A percentile compares a stretch with the other conserved stretches of the same genome.
Evolutionary conservation across 1,284 basidiomycete genomes (phyloP).

Genomic region (Ceratobasidium sp.): DNA sequence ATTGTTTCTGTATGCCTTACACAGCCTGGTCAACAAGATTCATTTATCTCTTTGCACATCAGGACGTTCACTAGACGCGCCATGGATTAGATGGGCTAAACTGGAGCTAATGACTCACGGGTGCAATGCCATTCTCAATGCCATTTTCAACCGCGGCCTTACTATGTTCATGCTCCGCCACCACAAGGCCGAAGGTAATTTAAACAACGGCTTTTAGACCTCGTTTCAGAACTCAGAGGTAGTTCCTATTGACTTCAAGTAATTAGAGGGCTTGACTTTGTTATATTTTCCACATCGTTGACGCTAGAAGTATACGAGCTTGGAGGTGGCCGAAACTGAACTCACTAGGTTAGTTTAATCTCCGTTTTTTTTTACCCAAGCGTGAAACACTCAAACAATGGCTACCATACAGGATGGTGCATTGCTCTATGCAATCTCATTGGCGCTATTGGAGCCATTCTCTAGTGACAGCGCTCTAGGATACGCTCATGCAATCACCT

Average conservation of each 20-base stretch:
- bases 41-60: no score
- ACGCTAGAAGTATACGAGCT: slow-evolving; percentile 70
- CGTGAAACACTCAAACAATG: neutral
- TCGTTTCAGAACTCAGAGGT: no score
- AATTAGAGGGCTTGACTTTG: slow-evolving; percentile 70
- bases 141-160: no score
- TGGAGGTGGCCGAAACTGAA: slow-evolving; percentile 64
- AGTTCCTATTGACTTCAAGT: slow-evolving; percentile 61
- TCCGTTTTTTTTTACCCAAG: neutral
- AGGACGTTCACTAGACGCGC: no score
- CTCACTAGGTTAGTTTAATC: slow-evolving; percentile 11
- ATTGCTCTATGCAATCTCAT: slow-evolving; percentile 70
- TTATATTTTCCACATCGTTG: slow-evolving; percentile 66
- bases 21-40: no score
- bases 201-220: no score
- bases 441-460: slow-evolving; percentile 69
- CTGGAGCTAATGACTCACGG: no score
- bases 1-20: no score
- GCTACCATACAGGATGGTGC: slow-evolving; percentile 33
- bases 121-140: no score
- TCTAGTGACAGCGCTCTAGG: slow-evolving; percentile 61
- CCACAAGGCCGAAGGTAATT: no score
- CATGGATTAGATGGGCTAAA: no score
- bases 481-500: slow-evolving; percentile 45
- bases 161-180: no score